phyloP scores from a whole-genome alignment of 768 basidiomycete species.

The Mycena olivaceomarginata region DNA sequence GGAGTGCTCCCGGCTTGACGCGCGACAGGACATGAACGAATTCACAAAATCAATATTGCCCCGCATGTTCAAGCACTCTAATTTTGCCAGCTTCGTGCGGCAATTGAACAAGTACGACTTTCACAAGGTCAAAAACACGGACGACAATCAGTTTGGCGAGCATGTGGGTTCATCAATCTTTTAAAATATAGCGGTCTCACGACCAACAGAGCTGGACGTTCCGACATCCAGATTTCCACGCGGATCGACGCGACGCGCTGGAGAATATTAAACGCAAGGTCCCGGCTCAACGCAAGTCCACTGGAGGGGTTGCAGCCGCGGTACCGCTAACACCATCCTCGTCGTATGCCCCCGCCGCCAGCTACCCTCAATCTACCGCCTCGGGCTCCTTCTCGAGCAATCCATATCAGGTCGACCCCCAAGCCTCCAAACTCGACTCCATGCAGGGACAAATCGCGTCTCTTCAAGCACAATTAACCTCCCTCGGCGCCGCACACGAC shows the following conservation, averaged over 20 bases:
- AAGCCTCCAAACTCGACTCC: constrained; percentile 53
- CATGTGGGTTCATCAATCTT: constrained; percentile 62
- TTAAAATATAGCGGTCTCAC: constrained; percentile 5
- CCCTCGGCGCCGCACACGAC: constrained; percentile 66
- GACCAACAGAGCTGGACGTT: constrained; percentile 71
- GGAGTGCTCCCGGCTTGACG: constrained; percentile 20
- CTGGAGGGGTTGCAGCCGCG: constrained; percentile 53
- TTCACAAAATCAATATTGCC: constrained; percentile 95
- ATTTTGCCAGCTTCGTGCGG: constrained; percentile 94
- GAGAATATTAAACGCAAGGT: constrained; percentile 79
- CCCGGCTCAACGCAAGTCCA: constrained; percentile 71
- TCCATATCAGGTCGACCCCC: constrained; percentile 53
- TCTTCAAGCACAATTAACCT: constrained; percentile 63
- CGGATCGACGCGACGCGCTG: constrained; percentile 70
- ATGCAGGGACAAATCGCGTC: constrained; percentile 58
- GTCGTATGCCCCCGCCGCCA: constrained; percentile 50
- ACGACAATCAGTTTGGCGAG: constrained; percentile 83
- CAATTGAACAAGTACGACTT: constrained; percentile 98
- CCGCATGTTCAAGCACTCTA: constrained; percentile 96
- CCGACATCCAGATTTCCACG: constrained; percentile 77
- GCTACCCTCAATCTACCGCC: constrained; percentile 50
- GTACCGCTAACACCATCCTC: constrained; percentile 47
- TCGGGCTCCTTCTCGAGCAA: constrained; percentile 53
- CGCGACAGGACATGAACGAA: constrained; percentile 88
- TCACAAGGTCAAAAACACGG: constrained; percentile 95